phyloP scores from a whole-genome alignment of 148 eudicot genomes.

The Suaeda aralocaspica region DNA sequence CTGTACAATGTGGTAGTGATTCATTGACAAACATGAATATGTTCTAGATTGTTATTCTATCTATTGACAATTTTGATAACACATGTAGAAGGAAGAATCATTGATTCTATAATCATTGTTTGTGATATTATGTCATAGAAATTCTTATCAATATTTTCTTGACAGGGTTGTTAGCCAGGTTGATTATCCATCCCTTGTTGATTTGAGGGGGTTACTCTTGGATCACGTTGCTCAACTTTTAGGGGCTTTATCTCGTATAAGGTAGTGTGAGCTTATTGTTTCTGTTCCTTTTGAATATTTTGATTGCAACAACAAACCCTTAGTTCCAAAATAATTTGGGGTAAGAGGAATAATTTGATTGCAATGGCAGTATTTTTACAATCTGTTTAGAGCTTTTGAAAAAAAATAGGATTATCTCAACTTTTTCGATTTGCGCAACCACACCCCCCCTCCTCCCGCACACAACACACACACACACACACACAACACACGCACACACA shows the following conservation, averaged over 20 bases:
- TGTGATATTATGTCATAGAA: background rate
- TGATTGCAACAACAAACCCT: too few species aligned
- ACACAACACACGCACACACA: too few species aligned
- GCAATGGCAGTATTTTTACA: background rate
- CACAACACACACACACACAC: too few species aligned
- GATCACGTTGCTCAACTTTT: constrained; percentile 95
- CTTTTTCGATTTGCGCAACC: too few species aligned
- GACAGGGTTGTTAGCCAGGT: constrained; percentile 98
- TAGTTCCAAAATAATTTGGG: too few species aligned
- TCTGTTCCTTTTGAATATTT: background rate
- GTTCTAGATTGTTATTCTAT: background rate
- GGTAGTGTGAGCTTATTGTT: constrained; percentile 35
- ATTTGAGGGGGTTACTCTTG: constrained; percentile 83
- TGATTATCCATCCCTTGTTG: constrained; percentile 96
- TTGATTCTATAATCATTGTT: background rate
- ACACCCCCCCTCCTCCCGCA: too few species aligned
- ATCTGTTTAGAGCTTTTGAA: too few species aligned
- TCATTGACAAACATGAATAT: background rate
- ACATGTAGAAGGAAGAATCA: background rate
- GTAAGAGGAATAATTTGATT: background rate
- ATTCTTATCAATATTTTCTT: constrained; percentile 11
- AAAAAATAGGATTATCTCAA: too few species aligned
- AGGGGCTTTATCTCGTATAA: constrained; percentile 95
- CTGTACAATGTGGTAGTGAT: background rate
- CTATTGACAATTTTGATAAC: background rate